Base-by-base conservation (phyloP, 345 rosid species). In the Heritiera littoralis region DNA sequence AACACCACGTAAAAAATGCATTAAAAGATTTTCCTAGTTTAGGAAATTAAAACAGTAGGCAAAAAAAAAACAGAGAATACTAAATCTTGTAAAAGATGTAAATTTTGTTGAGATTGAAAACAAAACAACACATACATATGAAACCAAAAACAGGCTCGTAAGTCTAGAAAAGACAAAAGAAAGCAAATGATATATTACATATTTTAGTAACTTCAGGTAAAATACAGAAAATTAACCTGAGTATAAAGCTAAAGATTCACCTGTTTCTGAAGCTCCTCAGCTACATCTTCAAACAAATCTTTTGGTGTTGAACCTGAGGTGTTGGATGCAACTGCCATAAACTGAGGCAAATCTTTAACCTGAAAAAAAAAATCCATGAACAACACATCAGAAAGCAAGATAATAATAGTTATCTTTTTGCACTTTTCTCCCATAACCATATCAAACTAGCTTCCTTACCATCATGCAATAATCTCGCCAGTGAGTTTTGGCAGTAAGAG, bases 201-300 rank as follows among this genome's bases (percentile, higher is more conserved):
- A 48, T 45, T 68, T 52, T 64, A 69, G 48, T 64, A 77, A 72
- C 72, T 76, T 63, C n/a, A 65, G 58, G 17, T 73, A 74, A 41
- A 74, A 61, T 69, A 68, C 60, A 74, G 59, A 65, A 72, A 79
- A 63, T 30, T 18, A 80, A n/a, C 55, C 76, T 28, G 12, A 72
- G 23, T 43, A 70, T 9, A 65, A 58, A 70, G n/a, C 68, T 32
- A 61, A 12, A 23, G 58, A 1, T 17, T 70, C 77, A 91, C 98
- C 92, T 91, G 94, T 85, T 88, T 92, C 82, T 86, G 83, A 67
- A 94, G 90, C 85, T 96, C 99, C 75, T 91, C 98, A 40, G 86
- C 84, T 76, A 90, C 92, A 81, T 96, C 99, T 81, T 90, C 98
- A 84, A 92, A 94, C 87, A 96, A 83, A 78, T 96, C 94, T 89